Percentiles rank a stretch among this genome's conserved stretches.
These are phyloP conservation scores for Aspergillus bridgeri DNA, from an alignment of 495 filamentous ascomycete species.

Conservation along the genomic window DNA sequence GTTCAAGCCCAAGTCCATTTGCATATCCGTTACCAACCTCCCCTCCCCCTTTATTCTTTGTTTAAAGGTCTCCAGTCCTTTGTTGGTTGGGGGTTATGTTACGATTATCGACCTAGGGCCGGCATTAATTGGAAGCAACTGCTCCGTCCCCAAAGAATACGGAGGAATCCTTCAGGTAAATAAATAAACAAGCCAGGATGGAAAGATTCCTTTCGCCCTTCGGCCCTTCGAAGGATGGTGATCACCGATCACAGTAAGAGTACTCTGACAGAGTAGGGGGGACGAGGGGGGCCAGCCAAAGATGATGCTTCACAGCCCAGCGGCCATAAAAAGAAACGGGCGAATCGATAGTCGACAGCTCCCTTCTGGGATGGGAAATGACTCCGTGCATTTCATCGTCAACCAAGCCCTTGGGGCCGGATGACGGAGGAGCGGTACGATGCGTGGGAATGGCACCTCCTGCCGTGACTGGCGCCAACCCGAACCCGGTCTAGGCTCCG, in stretches of 20 bases:
- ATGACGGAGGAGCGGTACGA: constrained; percentile 12
- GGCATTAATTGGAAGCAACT: background rate
- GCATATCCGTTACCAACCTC: background rate
- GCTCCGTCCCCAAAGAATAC: background rate
- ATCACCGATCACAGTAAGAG: background rate
- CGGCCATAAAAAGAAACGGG: too few relatives aligned
- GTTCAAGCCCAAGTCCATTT: background rate
- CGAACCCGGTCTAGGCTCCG: constrained; percentile 11
- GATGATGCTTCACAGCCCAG: background rate
- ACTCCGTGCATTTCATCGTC: constrained; percentile 17
- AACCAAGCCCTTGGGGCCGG: constrained; percentile 23
- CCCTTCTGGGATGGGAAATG: constrained; percentile 20
- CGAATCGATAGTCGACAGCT: background rate
- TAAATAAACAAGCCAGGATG: background rate
- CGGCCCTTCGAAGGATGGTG: background rate
- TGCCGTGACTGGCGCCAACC: constrained; percentile 10
- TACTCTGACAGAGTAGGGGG: background rate
- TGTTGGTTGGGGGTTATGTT: background rate
- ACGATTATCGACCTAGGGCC: background rate
- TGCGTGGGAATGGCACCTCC: constrained; percentile 19
- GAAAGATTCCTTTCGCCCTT: background rate
- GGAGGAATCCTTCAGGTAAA: background rate
- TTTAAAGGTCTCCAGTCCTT: background rate
- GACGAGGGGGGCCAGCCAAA: background rate
- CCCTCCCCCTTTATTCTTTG: background rate